Conservation (phyloP, 306 rosid species). For the Oxytropis ochrocephala region DNA sequence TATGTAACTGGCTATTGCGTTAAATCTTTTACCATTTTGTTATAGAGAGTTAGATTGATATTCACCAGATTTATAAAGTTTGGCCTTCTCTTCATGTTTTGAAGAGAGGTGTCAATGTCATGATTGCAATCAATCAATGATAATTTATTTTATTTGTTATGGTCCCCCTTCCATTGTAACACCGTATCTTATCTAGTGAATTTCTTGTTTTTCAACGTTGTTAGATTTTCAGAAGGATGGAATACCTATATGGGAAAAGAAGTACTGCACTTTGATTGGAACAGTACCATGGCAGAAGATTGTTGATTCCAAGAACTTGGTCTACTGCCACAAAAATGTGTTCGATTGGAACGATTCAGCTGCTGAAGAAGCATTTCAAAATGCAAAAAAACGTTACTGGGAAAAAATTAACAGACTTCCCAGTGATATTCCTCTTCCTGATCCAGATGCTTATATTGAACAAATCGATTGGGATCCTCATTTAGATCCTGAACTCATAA, state of each 20-base stretch:
- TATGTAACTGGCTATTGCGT: not conserved
- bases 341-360: conserved; percentile 70
- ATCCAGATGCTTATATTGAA: conserved; percentile 51
- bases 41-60: not conserved
- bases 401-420: conserved; percentile 42
- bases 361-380: conserved; percentile 67
- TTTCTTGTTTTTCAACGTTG: not conserved
- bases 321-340: conserved; percentile 41
- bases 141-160: not conserved
- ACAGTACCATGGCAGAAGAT: conserved; percentile 77
- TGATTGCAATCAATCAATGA: not conserved
- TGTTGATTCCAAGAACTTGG: conserved; percentile 43
- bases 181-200: not conserved
- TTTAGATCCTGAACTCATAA: conserved; percentile 52
- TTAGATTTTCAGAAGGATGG: conserved; percentile 54
- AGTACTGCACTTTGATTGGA: conserved; percentile 54
- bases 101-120: not conserved
- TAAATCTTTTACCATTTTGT: not conserved
- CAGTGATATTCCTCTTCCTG: conserved; percentile 40
- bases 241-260: conserved; percentile 89
- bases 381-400: conserved; percentile 65
- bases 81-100: not conserved
- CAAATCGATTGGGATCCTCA: conserved; percentile 66
- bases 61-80: not conserved
- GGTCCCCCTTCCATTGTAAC: not conserved